These are phyloP conservation scores for rapeseed (Brassica napus) DNA, from an alignment of 345 rosid genomes.

Conservation along the genomic window DNA sequence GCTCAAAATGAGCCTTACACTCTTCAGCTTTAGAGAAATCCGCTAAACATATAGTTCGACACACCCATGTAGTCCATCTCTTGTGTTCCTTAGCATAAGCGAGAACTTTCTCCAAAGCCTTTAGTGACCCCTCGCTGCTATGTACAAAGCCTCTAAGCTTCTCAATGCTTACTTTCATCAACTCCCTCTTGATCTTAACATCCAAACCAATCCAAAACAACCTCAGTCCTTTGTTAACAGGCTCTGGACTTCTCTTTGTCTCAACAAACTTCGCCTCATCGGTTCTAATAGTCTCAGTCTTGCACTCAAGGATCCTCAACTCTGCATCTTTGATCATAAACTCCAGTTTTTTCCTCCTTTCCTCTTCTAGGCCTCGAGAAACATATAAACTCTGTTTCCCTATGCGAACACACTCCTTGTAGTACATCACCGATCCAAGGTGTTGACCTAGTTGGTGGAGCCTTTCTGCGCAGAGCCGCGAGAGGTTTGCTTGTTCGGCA, in stretches of 20 bases:
- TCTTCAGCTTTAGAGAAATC: background rate
- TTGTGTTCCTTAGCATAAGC: conserved; percentile 1
- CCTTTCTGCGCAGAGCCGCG: background rate
- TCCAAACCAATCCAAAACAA: conserved; percentile 21
- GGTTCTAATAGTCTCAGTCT: background rate
- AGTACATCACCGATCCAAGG: background rate
- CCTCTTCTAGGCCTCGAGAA: background rate
- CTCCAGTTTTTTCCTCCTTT: background rate
- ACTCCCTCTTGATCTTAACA: conserved; percentile 10
- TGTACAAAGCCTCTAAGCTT: background rate
- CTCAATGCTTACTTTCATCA: conserved; percentile 18
- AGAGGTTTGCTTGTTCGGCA: background rate
- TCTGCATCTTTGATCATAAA: background rate
- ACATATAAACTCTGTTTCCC: background rate
- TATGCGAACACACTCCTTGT: background rate
- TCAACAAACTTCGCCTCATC: background rate
- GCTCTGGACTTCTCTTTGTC: background rate
- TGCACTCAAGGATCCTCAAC: background rate
- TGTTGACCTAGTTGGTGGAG: background rate
- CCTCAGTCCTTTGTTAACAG: background rate
- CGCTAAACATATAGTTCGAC: background rate
- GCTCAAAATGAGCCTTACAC: conserved; percentile 26
- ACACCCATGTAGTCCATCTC: conserved; percentile 24
- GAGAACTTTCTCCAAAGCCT: conserved; percentile 5
- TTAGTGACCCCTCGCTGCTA: background rate